A percentile compares a stretch with the other conserved stretches of the same genome.
phyloP scores from a whole-genome alignment of 78 protist species.

The slime mould (Dictyostelium discoideum) region dicty_2.7 NC_007090.3:361501-362000 shows the following conservation, averaged over 20 bases:
- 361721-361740: slow-evolving; percentile 1
- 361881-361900: slow-evolving; percentile 93
- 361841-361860: slow-evolving; percentile 92
- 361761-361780: slow-evolving; percentile 72
- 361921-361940: slow-evolving; percentile 71
- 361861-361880: slow-evolving; percentile 93
- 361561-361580: slow-evolving; percentile 67
- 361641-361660: slow-evolving; percentile 92
- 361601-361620: slow-evolving; percentile 84
- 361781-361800: slow-evolving; percentile 85
- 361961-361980: slow-evolving; percentile 97
- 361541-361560: slow-evolving; percentile 5
- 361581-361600: slow-evolving; percentile 64
- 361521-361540: neutral
- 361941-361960: slow-evolving; percentile 82
- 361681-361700: slow-evolving; percentile 18
- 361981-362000: slow-evolving; percentile 95
- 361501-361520: slow-evolving; percentile 35
- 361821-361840: slow-evolving; percentile 97
- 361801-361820: slow-evolving; percentile 95
- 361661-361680: slow-evolving; percentile 92
- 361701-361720: slow-evolving; percentile 87
- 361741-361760: slow-evolving; percentile 88
- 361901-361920: slow-evolving; percentile 68
- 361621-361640: slow-evolving; percentile 92